Conservation (phyloP, 2,329 filamentous ascomycete genomes). For the Sphaerulina musiva region DNA sequence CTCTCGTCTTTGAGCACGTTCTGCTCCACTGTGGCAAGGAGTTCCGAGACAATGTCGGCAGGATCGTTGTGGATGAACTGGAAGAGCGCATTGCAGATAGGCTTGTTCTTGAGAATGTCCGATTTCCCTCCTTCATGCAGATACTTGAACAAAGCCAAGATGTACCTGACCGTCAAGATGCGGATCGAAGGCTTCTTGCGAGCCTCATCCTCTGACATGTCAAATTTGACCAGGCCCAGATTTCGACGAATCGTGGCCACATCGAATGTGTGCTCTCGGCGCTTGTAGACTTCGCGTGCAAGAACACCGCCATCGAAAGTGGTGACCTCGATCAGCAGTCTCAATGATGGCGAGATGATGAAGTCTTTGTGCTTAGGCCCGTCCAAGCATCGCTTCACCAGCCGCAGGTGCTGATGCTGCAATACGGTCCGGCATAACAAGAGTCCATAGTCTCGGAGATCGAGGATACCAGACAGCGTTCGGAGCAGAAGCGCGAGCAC, state of each 20-base stretch:
- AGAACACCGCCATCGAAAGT: constrained; percentile 78
- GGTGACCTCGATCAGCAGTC: constrained; percentile 78
- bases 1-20: constrained; percentile 69
- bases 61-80: constrained; percentile 73
- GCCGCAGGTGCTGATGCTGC: constrained; percentile 71
- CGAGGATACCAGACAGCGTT: constrained; percentile 64
- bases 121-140: constrained; percentile 70
- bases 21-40: constrained; percentile 62
- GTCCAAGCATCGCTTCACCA: constrained; percentile 71
- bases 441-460: constrained; percentile 68
- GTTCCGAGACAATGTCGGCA: constrained; percentile 65
- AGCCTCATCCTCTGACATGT: constrained; percentile 51
- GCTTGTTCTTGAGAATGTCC: constrained; percentile 71
- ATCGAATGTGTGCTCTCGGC: constrained; percentile 65
- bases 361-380: constrained; percentile 78
- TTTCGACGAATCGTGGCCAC: constrained; percentile 69
- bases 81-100: constrained; percentile 63
- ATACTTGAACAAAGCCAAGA: constrained; percentile 72
- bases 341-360: constrained; percentile 79
- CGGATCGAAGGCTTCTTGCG: constrained; percentile 68
- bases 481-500: constrained; percentile 76
- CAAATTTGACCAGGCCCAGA: constrained; percentile 59
- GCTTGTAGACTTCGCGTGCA: constrained; percentile 67
- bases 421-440: constrained; percentile 75
- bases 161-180: constrained; percentile 73